Conservation (phyloP, 2,329 filamentous ascomycete genomes). For the Trichoderma atroviride region DNA sequence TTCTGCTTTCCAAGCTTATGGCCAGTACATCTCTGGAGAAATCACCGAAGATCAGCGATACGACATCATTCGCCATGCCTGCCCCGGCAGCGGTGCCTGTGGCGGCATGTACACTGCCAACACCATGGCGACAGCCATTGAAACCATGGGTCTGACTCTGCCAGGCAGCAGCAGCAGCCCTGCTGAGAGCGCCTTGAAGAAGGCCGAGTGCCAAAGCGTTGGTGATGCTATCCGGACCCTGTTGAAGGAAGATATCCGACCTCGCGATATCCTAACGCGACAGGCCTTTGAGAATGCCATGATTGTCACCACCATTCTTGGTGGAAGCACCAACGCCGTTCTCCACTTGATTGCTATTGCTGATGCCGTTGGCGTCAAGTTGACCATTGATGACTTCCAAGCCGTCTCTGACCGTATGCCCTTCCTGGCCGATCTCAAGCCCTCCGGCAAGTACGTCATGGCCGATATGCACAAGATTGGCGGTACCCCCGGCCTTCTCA, state of each 20-base stretch:
- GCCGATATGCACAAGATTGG: constrained; percentile 83
- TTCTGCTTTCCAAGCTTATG: constrained; percentile 96
- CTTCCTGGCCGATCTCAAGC: constrained; percentile 81
- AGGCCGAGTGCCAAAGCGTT: constrained; percentile 70
- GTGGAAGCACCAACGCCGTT: constrained; percentile 84
- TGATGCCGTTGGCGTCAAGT: constrained; percentile 76
- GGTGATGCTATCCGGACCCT: constrained; percentile 75
- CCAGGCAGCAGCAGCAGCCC: constrained; percentile 80
- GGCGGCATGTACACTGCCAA: constrained; percentile 93
- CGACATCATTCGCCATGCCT: constrained; percentile 92
- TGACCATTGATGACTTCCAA: constrained; percentile 87
- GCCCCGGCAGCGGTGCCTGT: constrained; percentile 67
- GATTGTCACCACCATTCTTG: constrained; percentile 79
- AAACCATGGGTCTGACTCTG: constrained; percentile 87
- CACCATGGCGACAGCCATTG: constrained; percentile 88
- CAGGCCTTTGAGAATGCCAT: constrained; percentile 85
- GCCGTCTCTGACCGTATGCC: constrained; percentile 76
- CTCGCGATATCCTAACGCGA: constrained; percentile 76
- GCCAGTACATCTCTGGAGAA: constrained; percentile 88
- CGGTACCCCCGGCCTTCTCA: constrained; percentile 83
- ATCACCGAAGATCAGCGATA: constrained; percentile 90
- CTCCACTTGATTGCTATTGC: constrained; percentile 84
- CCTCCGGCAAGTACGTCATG: constrained; percentile 86
- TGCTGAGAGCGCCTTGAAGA: constrained; percentile 72
- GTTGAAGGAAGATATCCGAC: constrained; percentile 75